Evolutionary conservation across 1,284 basidiomycete genomes (phyloP), one percentile per base, ranked within the genome.

Genomic region (Cutaneotrichosporon cavernicola): DNA sequence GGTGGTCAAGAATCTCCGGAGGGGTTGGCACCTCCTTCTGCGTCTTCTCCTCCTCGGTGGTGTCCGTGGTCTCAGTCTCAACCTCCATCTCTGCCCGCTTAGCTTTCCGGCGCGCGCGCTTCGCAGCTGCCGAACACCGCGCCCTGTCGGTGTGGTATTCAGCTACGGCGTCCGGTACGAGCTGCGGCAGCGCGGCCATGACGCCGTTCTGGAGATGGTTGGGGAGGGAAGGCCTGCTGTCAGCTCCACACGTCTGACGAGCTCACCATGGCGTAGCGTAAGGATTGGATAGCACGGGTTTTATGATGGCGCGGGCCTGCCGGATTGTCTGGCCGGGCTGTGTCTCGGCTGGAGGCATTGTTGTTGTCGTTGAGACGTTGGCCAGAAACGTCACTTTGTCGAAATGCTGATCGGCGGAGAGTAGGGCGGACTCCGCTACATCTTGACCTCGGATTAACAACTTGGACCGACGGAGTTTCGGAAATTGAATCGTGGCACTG

Each of bases 1-100:
- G 69, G 73, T 89, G 85, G 13, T 82, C 68, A 14, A 87, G 76
- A 30, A 87, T 76, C 10, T 76, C 66, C 3, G 86, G 86, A 18
- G 62, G 52, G 1, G 51, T 36, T 0, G 71, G 71, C 10, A 32
- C 51, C 30, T n/a, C 34, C 31, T 6, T 10, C 49, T 30, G 2
- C 34, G 34, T 36, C 8, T 8, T 36, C 34, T 36, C 34, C 34
- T 2, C 11, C 34, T 36, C 34, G 34, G 34, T 34, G 34, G 34
- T 5, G 10, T 50, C 11, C 32, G 13, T 38, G 30, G 6, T 11
- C 56, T 31, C 32, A 32, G 40, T 38, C 9, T 31, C 56, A 3
- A 53, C 60, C 1, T 36, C 55, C 11, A 26, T 30, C 38, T 32
- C 47, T 30, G 21, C 51, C 11, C 38, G 30, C n/a, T 51, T 62